These are phyloP conservation scores for Choiromyces venosus DNA, from an alignment of 495 filamentous ascomycete genomes.

Conservation along the genomic window DNA sequence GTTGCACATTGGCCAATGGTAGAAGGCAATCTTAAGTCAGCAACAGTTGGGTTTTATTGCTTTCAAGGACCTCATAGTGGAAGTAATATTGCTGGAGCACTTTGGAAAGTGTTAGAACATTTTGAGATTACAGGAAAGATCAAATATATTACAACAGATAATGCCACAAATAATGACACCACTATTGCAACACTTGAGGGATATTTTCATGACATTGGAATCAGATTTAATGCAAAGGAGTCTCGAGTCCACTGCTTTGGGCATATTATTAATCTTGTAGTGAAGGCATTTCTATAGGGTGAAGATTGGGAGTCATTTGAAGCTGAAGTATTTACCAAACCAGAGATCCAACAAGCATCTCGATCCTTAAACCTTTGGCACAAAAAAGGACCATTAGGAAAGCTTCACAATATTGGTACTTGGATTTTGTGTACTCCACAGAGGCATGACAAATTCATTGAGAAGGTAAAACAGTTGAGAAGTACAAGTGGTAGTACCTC, in stretches of 20 bases:
- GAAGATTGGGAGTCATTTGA: constrained; percentile 2
- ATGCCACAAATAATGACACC: constrained; percentile 31
- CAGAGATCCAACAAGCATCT: not conserved
- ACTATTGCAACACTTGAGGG: constrained; percentile 1
- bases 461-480: not conserved
- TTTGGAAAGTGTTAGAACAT: constrained; percentile 17
- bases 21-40: not conserved
- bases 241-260: constrained; percentile 17
- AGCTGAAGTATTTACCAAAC: not conserved
- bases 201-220: not conserved
- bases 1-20: not conserved
- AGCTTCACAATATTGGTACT: constrained; percentile 26
- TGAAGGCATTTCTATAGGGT: constrained; percentile 26
- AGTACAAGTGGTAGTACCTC: not conserved
- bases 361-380: not conserved
- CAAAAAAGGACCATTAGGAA: constrained; percentile 24
- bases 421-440: constrained; percentile 16
- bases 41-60: not conserved
- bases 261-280: too few relatives aligned
- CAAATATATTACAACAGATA: constrained; percentile 19
- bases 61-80: not conserved
- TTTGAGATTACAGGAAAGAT: constrained; percentile 22
- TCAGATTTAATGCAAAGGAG: constrained; percentile 17
- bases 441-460: constrained; percentile 11
- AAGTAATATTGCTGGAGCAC: constrained; percentile 7